Evolutionary conservation across 2,329 filamentous ascomycete species (phyloP).

Genomic region (Anisogramma anomala): DNA sequence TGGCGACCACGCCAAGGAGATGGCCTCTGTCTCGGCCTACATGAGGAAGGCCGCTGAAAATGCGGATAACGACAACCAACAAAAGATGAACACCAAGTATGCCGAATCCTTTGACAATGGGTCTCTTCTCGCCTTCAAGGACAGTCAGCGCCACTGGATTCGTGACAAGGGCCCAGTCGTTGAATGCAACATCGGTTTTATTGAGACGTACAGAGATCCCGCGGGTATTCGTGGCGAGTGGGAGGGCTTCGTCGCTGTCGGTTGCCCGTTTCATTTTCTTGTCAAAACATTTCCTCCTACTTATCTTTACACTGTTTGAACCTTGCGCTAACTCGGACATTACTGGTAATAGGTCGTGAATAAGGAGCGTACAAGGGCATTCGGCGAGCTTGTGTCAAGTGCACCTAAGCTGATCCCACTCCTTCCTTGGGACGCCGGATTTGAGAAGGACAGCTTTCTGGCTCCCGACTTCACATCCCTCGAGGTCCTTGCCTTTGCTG

Average conservation of each 20-base stretch:
- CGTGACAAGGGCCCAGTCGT: slow-evolving; percentile 70
- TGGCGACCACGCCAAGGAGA: slow-evolving; percentile 62
- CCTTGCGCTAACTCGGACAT: too few species aligned
- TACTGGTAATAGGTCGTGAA: too few species aligned
- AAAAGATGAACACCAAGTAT: slow-evolving; percentile 63
- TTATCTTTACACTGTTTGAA: too few species aligned
- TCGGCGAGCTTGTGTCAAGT: slow-evolving; percentile 70
- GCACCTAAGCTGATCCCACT: slow-evolving; percentile 78
- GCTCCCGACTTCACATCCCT: slow-evolving; percentile 93
- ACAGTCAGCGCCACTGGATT: slow-evolving; percentile 72
- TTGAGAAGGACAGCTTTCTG: slow-evolving; percentile 93
- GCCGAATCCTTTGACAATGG: slow-evolving; percentile 63
- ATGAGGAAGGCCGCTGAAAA: slow-evolving; percentile 57
- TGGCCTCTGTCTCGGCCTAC: slow-evolving; percentile 56
- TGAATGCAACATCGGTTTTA: slow-evolving; percentile 72
- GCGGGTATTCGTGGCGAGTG: slow-evolving; percentile 72
- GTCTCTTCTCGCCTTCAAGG: slow-evolving; percentile 66
- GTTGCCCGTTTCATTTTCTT: too few species aligned
- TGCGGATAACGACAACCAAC: slow-evolving; percentile 62
- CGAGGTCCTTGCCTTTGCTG: slow-evolving; percentile 76
- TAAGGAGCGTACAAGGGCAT: slow-evolving; percentile 77
- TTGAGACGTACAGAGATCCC: slow-evolving; percentile 77
- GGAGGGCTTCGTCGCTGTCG: slow-evolving; percentile 74
- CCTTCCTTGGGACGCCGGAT: slow-evolving; percentile 75
- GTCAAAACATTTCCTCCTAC: too few species aligned